These are phyloP conservation scores for Thelonectria blattea DNA, from an alignment of 2,329 filamentous ascomycete species.

Conservation along the genomic window DNA sequence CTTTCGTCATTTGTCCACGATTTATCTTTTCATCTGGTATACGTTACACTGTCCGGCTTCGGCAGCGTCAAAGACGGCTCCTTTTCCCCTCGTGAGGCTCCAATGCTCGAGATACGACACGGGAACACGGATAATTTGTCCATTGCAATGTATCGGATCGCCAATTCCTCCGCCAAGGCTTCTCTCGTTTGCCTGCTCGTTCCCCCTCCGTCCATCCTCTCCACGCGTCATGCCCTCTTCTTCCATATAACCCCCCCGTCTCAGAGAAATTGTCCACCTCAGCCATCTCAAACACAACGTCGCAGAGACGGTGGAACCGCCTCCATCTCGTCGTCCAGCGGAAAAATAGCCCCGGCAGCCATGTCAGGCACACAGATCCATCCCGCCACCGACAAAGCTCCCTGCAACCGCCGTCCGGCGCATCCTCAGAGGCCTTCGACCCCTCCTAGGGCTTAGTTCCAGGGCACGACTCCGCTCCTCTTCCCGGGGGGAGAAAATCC, in stretches of 20 bases:
- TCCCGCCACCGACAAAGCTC: conserved; percentile 4
- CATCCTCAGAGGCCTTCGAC: background rate
- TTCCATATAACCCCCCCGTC: background rate
- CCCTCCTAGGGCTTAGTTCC: background rate
- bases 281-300: conserved; percentile 20
- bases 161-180: background rate
- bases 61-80: background rate
- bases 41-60: background rate
- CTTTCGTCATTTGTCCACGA: background rate
- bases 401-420: conserved; percentile 2
- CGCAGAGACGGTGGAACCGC: conserved; percentile 6
- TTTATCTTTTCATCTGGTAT: background rate
- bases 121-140: too few species aligned
- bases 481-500: background rate
- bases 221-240: background rate
- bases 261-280: conserved; percentile 11
- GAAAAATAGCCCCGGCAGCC: conserved; percentile 26
- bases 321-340: conserved; percentile 17
- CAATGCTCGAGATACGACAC: background rate
- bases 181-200: background rate
- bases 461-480: background rate
- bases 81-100: background rate
- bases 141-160: too few species aligned
- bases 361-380: conserved; percentile 1
- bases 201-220: background rate